phyloP scores from a whole-genome alignment of 306 rosid species.

The Mimosa pudica region DNA sequence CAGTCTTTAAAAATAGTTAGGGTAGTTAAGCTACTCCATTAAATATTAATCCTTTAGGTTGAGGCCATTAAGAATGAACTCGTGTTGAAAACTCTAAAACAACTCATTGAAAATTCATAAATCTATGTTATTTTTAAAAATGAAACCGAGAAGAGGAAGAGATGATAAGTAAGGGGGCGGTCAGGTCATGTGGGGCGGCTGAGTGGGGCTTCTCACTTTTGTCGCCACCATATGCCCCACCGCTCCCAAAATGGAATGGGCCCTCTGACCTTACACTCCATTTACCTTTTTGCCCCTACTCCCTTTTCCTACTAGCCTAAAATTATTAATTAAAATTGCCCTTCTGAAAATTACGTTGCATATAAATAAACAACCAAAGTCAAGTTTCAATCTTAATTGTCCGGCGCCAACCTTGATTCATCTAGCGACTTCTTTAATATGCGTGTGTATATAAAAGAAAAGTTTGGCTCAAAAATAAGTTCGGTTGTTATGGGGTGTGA shows the following conservation, averaged over 20 bases:
- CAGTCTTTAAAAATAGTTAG: too few species aligned
- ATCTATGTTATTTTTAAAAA: too few species aligned
- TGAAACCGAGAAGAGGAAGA: neutral
- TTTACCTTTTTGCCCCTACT: conserved; percentile 22
- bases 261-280: neutral
- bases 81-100: too few species aligned
- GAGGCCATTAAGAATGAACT: too few species aligned
- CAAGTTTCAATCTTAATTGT: neutral
- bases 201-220: conserved; percentile 13
- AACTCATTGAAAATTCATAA: too few species aligned
- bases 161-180: neutral
- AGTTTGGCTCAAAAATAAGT: too few species aligned
- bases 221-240: neutral
- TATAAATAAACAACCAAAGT: neutral
- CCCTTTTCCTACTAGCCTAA: neutral
- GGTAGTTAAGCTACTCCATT: too few species aligned
- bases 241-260: neutral
- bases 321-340: neutral
- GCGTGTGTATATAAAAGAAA: too few species aligned
- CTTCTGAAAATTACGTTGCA: neutral
- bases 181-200: conserved; percentile 56
- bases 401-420: neutral
- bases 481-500: too few species aligned
- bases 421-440: neutral
- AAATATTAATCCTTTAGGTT: too few species aligned